Evolutionary conservation across 1,139 yeast species (phyloP).

Genomic region (Suhomyces kunorum): DNA sequence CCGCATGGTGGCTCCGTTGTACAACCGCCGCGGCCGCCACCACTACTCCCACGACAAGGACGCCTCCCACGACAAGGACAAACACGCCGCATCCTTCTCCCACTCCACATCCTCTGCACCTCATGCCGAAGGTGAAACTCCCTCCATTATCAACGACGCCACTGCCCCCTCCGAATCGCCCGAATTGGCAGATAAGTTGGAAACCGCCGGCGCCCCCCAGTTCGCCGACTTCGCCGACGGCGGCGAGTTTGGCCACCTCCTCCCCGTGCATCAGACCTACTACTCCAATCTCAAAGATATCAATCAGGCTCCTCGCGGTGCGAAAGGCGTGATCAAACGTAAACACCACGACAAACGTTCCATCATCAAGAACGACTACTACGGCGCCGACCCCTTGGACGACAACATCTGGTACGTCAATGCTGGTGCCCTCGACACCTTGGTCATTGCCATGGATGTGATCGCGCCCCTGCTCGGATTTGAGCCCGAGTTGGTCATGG

Average conservation of each 20-base stretch:
- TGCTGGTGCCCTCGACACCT: conserved; percentile 31
- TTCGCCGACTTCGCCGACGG: conserved; percentile 22
- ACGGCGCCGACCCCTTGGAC: conserved; percentile 40
- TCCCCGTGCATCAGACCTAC: conserved; percentile 35
- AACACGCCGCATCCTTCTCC: neutral
- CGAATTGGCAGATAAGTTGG: no score
- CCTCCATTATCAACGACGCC: no score
- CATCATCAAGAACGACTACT: conserved; percentile 16
- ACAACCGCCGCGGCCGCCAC: conserved; percentile 17
- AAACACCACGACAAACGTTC: conserved; percentile 2
- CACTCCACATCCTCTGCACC: no score
- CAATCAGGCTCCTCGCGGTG: conserved; percentile 20
- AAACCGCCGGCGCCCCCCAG: conserved; percentile 7
- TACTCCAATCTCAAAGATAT: conserved; percentile 24
- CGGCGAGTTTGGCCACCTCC: conserved; percentile 40
- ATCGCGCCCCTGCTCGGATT: conserved; percentile 38
- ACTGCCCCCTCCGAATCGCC: neutral
- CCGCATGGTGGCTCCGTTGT: conserved; percentile 35
- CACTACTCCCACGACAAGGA: neutral
- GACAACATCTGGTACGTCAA: conserved; percentile 43
- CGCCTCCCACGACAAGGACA: no score
- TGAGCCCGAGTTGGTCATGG: conserved; percentile 38
- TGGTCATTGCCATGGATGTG: conserved; percentile 35
- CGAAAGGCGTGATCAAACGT: conserved; percentile 23
- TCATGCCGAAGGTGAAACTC: no score